phyloP scores from a whole-genome alignment of 2,329 filamentous ascomycete genomes.

The Ascocoryne sarcoides region DNA sequence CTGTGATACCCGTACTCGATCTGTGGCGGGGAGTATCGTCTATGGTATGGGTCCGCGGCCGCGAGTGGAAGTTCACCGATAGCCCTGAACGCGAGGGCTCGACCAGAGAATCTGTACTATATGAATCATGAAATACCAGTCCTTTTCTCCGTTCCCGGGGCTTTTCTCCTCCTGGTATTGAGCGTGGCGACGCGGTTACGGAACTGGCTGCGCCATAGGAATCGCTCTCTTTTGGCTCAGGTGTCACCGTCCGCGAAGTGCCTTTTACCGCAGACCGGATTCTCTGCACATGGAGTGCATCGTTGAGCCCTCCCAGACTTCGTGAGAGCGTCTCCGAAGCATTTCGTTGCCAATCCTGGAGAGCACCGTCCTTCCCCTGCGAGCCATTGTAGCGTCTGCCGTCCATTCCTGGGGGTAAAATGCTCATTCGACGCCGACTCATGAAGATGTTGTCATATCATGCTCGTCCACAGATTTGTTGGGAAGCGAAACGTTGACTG shows the following conservation, averaged over 20 bases:
- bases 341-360: conserved; percentile 24
- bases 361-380: conserved; percentile 23
- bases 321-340: conserved; percentile 21
- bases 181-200: conserved; percentile 39
- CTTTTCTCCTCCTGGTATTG: conserved; percentile 36
- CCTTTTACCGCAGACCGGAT: conserved; percentile 29
- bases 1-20: conserved; percentile 28
- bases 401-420: conserved; percentile 38
- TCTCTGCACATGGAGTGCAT: conserved; percentile 16
- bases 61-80: conserved; percentile 27
- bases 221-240: conserved; percentile 38
- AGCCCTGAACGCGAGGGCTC: conserved; percentile 11
- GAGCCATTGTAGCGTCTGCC: conserved; percentile 32
- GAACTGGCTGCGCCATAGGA: conserved; percentile 21
- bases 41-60: conserved; percentile 42
- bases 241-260: conserved; percentile 56
- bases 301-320: conserved; percentile 21
- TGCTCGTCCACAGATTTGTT: conserved; percentile 7
- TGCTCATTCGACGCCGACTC: conserved; percentile 31
- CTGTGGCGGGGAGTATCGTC: conserved; percentile 33
- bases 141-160: conserved; percentile 41
- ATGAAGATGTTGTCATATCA: conserved; percentile 21
- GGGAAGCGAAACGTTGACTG: conserved; percentile 1
- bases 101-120: conserved; percentile 32
- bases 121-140: conserved; percentile 52